Conservation (phyloP, 495 filamentous ascomycete genomes). For the Neurospora sp. region DNA sequence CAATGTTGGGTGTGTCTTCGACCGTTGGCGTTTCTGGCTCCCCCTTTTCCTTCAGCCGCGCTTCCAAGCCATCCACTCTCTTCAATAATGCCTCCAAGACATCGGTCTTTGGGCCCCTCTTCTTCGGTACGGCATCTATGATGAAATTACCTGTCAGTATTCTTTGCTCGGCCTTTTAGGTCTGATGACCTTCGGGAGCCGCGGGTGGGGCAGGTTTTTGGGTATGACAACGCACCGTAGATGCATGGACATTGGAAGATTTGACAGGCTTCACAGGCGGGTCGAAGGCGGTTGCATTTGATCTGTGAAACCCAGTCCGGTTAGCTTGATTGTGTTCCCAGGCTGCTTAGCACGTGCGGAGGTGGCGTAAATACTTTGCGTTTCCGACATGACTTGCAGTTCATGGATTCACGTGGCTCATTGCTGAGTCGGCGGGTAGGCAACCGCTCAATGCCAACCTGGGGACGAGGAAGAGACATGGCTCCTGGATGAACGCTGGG, state of each 20-base stretch:
- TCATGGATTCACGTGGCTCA: conserved; percentile 82
- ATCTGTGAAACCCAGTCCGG: conserved; percentile 42
- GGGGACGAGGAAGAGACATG: conserved; percentile 54
- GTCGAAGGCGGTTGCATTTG: conserved; percentile 78
- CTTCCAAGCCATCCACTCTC: conserved; percentile 74
- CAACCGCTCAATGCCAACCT: conserved; percentile 77
- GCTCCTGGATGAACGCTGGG: conserved; percentile 26
- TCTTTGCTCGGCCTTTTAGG: not conserved
- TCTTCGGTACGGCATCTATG: conserved; percentile 78
- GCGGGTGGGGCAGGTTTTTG: not conserved
- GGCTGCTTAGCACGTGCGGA: not conserved
- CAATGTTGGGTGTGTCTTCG: conserved; percentile 15
- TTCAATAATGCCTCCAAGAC: conserved; percentile 76
- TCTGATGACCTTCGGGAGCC: not conserved
- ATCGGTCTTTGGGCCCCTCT: conserved; percentile 80
- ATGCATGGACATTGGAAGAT: conserved; percentile 83
- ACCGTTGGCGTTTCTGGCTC: conserved; percentile 30
- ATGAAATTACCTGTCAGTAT: conserved; percentile 2
- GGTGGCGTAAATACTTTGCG: conserved; percentile 51
- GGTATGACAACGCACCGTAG: conserved; percentile 51
- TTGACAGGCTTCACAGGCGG: conserved; percentile 79
- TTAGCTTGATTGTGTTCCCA: conserved; percentile 6
- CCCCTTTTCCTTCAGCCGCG: conserved; percentile 60
- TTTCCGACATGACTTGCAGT: conserved; percentile 87
- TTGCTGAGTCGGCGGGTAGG: conserved; percentile 60